Percentiles rank a stretch among this genome's conserved stretches.
Conservation (phyloP, 2,329 filamentous ascomycete genomes). For the Phymatotrichopsis omnivora region DNA sequence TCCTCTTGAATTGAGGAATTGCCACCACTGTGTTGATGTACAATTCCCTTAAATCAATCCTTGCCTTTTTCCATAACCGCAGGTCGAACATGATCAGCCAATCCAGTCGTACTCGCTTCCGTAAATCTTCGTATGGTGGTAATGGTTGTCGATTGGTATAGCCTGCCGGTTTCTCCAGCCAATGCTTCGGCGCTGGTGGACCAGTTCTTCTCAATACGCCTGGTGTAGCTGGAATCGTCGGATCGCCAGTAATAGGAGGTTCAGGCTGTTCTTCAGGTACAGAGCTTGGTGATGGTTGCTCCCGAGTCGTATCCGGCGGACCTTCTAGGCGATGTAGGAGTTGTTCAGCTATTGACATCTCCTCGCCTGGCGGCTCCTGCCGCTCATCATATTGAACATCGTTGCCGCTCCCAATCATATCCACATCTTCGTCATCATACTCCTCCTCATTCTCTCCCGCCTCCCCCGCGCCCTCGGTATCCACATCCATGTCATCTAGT, state of each 20-base stretch:
- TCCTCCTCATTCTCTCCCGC: conserved; percentile 37
- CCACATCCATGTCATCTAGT: conserved; percentile 29
- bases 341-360: neutral
- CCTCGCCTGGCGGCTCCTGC: no score
- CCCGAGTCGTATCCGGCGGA: neutral
- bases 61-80: conserved; percentile 90
- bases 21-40: conserved; percentile 96
- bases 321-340: neutral
- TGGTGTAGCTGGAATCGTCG: conserved; percentile 70
- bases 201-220: conserved; percentile 43
- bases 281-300: no score
- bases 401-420: conserved; percentile 24
- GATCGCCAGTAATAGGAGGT: conserved; percentile 28
- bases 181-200: conserved; percentile 56
- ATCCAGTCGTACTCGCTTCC: conserved; percentile 79
- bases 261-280: neutral
- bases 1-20: conserved; percentile 89
- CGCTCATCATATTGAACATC: no score
- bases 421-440: conserved; percentile 36
- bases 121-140: conserved; percentile 73
- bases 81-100: conserved; percentile 93
- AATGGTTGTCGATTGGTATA: conserved; percentile 54
- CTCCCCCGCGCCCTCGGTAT: conserved; percentile 34
- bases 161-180: conserved; percentile 67
- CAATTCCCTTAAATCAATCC: conserved; percentile 79